These are phyloP conservation scores for Hirschfeldia incana DNA, from an alignment of 345 rosid species.

Conservation along the genomic window DNA sequence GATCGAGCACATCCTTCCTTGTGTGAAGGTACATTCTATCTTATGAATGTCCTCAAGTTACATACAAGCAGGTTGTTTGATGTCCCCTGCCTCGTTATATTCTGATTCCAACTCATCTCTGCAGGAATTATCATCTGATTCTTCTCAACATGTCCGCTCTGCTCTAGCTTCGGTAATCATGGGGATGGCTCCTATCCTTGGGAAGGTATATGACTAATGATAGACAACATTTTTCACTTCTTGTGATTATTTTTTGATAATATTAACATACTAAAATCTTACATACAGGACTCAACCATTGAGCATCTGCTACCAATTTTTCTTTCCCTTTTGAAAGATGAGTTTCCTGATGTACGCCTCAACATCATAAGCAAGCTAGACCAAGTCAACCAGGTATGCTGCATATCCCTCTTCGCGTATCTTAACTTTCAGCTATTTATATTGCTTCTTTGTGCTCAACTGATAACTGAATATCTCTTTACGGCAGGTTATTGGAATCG, in stretches of 20 bases:
- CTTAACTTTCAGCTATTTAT: background rate
- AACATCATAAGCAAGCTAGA: constrained; percentile 98
- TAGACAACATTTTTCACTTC: background rate
- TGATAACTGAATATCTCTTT: background rate
- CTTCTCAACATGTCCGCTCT: constrained; percentile 97
- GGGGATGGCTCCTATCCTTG: constrained; percentile 98
- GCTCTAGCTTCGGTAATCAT: constrained; percentile 96
- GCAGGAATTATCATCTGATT: constrained; percentile 95
- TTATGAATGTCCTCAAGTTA: background rate
- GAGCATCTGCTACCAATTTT: constrained; percentile 95
- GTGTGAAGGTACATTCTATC: constrained; percentile 66
- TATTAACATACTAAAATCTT: constrained; percentile 21
- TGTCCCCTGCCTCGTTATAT: background rate
- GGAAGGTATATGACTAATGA: constrained; percentile 50
- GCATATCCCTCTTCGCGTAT: background rate
- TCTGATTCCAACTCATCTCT: constrained; percentile 45
- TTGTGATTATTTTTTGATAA: too few species aligned
- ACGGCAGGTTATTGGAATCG: constrained; percentile 91
- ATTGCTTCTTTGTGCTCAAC: background rate
- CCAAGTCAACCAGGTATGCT: constrained; percentile 96
- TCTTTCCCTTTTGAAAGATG: constrained; percentile 98
- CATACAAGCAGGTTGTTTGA: background rate
- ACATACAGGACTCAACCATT: constrained; percentile 78
- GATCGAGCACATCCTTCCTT: constrained; percentile 85
- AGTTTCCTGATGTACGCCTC: constrained; percentile 96